Evolutionary conservation across 2,329 filamentous ascomycete species (phyloP).

Genomic region (Colletotrichum sp.): DNA sequence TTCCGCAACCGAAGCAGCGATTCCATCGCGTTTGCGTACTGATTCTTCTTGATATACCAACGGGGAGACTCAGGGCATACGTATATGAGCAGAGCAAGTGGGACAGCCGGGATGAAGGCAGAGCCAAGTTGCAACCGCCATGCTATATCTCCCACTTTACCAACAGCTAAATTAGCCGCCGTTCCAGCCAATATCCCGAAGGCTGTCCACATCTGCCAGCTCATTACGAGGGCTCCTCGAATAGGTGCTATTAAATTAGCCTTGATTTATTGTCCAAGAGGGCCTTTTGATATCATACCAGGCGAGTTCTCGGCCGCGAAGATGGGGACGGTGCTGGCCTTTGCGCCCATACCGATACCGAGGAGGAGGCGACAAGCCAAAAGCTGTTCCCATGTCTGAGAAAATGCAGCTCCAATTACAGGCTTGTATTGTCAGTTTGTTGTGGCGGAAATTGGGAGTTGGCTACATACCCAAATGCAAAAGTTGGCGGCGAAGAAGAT

Average conservation of each 20-base stretch:
- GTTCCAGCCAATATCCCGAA: constrained; percentile 59
- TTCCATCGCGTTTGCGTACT: constrained; percentile 57
- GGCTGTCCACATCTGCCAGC: constrained; percentile 66
- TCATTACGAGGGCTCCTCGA: constrained; percentile 65
- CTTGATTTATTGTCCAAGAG: too few relatives aligned
- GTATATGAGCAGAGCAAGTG: constrained; percentile 59
- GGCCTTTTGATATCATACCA: background rate
- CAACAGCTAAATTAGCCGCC: constrained; percentile 61
- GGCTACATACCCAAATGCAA: constrained; percentile 56
- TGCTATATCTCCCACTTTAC: constrained; percentile 52
- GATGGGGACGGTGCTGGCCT: constrained; percentile 74
- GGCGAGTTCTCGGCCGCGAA: constrained; percentile 79
- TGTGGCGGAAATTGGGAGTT: background rate
- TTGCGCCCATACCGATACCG: constrained; percentile 79
- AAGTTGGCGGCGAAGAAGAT: constrained; percentile 77
- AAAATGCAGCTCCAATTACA: constrained; percentile 74
- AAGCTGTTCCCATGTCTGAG: constrained; percentile 74
- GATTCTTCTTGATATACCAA: constrained; percentile 69
- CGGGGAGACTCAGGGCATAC: constrained; percentile 70
- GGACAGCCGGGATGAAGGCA: constrained; percentile 64
- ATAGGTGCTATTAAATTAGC: constrained; percentile 32
- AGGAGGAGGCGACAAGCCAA: constrained; percentile 74
- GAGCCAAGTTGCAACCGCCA: constrained; percentile 68
- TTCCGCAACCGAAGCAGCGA: constrained; percentile 64
- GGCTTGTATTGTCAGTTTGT: constrained; percentile 34